Base-by-base conservation (phyloP, 805 yeast genomes). In the Kodamaea lidongshanica region DNA sequence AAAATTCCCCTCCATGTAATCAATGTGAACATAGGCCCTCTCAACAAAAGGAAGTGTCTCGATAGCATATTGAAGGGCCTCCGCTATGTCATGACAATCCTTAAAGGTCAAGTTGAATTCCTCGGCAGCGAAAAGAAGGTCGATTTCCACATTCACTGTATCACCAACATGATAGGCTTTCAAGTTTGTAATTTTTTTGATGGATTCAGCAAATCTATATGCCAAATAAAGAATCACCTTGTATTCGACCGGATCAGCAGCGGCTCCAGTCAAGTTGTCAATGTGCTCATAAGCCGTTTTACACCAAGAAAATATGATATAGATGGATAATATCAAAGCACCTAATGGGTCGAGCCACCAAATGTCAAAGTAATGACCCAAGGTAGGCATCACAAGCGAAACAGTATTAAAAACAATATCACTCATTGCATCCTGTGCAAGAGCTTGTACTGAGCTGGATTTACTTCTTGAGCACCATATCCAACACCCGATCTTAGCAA, bases 331-430 rank as follows among this genome's bases (percentile, higher is more conserved):
- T 1, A 68, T 12, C 19, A 79, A 52, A 0, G 94, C 94, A 10
- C 94, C 92, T 3, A 73, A 41, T 1, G 92, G 76, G 56, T 82
- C 94, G 25, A 79, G 45, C 85, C 86, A 79, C 79, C 85, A 77
- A 11, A 67, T 44, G 12, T 66, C 51, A 11, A 68, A 50, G n/a
- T 50, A 42, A 32, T 65, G 58, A 1, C 89, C 89, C 1, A 70
- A 24, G 0, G 77, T 39, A 0, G 94, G 94, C 65, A 82, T 79
- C 10, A 82, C 38, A 15, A 83, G 66, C 1, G 92, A 81, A 24
- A 79, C 79, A 1, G 67, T 45, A 56, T 83, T 83, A 63, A 82
- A 82, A 3, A 81, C 68, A 18, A 82, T 71, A 52, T 83, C 94
- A 1, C 88, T 82, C 54, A 69, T 64, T 0, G 92, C 92, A 54